Percentiles rank a stretch among this genome's conserved stretches.
Evolutionary conservation across 148 eudicot species (phyloP).

Genomic region (Rhododendron henanense): DNA sequence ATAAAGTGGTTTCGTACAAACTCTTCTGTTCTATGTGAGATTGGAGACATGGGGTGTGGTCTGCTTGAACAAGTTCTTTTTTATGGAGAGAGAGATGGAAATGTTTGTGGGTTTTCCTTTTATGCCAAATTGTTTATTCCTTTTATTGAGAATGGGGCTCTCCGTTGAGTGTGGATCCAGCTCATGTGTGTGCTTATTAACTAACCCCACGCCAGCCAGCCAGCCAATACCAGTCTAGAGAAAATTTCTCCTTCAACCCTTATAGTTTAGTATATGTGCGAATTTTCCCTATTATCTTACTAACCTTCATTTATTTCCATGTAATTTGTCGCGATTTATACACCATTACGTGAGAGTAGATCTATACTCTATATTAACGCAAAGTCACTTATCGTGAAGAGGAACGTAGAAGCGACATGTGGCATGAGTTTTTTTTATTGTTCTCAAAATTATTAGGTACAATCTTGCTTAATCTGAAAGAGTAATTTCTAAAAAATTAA

Average conservation of each 20-base stretch:
- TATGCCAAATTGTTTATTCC: not conserved
- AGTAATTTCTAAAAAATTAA: too few species aligned
- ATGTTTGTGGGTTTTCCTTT: not conserved
- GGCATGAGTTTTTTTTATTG: too few species aligned
- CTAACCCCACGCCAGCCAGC: constrained; percentile 52
- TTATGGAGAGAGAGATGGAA: not conserved
- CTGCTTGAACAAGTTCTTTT: constrained; percentile 11
- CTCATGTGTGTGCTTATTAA: constrained; percentile 42
- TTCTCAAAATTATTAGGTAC: too few species aligned
- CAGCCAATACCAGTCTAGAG: constrained; percentile 6
- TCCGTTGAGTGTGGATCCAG: constrained; percentile 54
- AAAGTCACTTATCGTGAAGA: too few species aligned
- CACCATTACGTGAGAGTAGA: not conserved
- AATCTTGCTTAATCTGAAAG: too few species aligned
- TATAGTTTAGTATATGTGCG: not conserved
- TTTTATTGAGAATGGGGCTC: constrained; percentile 31
- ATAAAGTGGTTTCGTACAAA: not conserved
- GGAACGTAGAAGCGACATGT: too few species aligned
- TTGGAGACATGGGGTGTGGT: constrained; percentile 19
- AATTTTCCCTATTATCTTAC: not conserved
- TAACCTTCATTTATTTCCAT: not conserved
- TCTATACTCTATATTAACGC: not conserved
- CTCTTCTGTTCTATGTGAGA: constrained; percentile 13
- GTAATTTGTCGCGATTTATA: not conserved
- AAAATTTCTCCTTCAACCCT: not conserved